Conservation (phyloP, 2,329 filamentous ascomycete species). For the Phaeomoniella chlamydospora region DNA sequence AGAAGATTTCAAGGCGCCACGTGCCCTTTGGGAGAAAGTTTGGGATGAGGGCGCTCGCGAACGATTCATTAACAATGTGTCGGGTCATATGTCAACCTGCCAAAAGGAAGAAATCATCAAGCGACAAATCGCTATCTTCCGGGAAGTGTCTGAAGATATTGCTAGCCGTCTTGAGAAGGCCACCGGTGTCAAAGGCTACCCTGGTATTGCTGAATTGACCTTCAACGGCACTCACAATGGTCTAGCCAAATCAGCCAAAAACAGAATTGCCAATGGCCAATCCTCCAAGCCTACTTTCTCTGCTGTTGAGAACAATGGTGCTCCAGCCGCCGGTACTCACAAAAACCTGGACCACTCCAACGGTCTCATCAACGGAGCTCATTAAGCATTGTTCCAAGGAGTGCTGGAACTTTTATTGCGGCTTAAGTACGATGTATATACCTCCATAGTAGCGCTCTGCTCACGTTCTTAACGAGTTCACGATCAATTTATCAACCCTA, state of each 20-base stretch:
- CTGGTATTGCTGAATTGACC: slow-evolving; percentile 36
- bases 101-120: slow-evolving; percentile 45
- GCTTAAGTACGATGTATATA: too few species aligned
- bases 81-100: slow-evolving; percentile 47
- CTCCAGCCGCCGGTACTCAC: slow-evolving; percentile 29
- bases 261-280: slow-evolving; percentile 38
- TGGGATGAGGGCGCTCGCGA: slow-evolving; percentile 43
- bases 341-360: slow-evolving; percentile 10
- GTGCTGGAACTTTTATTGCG: too few species aligned
- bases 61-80: slow-evolving; percentile 45
- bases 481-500: too few species aligned
- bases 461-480: too few species aligned
- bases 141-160: slow-evolving; percentile 45
- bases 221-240: slow-evolving; percentile 51
- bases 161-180: slow-evolving; percentile 46
- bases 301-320: slow-evolving; percentile 30
- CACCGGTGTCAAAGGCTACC: slow-evolving; percentile 46
- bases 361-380: too few species aligned
- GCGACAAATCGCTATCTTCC: slow-evolving; percentile 51
- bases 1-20: slow-evolving; percentile 38
- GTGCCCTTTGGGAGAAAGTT: slow-evolving; percentile 45
- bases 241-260: slow-evolving; percentile 34
- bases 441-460: too few species aligned
- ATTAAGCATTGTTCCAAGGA: too few species aligned
- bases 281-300: slow-evolving; percentile 17